Conservation (phyloP, 2,329 filamentous ascomycete species). For the Aspergillus sp. region DNA sequence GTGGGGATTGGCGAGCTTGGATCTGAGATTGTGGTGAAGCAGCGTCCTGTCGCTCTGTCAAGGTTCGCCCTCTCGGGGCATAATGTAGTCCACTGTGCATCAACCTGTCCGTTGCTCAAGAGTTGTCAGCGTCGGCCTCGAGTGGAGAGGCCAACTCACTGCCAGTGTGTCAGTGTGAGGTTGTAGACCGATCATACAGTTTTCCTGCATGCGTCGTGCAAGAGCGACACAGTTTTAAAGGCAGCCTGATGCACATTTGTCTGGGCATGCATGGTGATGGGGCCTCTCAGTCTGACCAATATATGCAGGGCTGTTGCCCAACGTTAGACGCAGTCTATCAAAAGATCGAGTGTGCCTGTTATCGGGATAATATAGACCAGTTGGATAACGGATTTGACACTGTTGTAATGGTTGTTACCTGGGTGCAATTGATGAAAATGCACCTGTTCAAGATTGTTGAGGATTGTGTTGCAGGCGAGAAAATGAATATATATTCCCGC, state of each 20-base stretch:
- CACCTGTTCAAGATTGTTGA: neutral
- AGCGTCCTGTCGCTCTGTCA: neutral
- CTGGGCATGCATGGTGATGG: neutral
- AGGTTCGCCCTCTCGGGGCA: neutral
- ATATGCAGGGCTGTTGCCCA: conserved; percentile 5
- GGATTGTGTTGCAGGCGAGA: neutral
- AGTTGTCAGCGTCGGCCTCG: neutral
- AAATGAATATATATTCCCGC: neutral
- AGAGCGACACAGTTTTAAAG: neutral
- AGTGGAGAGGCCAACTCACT: neutral
- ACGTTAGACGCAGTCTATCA: neutral
- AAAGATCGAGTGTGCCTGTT: neutral
- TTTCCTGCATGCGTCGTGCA: neutral
- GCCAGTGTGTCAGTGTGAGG: neutral
- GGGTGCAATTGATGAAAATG: too few species aligned
- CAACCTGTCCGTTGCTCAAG: neutral
- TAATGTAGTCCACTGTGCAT: neutral
- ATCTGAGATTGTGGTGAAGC: neutral
- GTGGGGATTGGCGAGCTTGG: too few species aligned
- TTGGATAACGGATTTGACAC: neutral
- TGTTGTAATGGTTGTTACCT: too few species aligned
- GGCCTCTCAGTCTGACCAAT: neutral
- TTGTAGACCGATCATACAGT: neutral
- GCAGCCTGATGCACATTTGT: neutral
- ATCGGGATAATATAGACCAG: neutral